phyloP scores from a whole-genome alignment of 805 yeast genomes.

The Candida andamanensis region DNA sequence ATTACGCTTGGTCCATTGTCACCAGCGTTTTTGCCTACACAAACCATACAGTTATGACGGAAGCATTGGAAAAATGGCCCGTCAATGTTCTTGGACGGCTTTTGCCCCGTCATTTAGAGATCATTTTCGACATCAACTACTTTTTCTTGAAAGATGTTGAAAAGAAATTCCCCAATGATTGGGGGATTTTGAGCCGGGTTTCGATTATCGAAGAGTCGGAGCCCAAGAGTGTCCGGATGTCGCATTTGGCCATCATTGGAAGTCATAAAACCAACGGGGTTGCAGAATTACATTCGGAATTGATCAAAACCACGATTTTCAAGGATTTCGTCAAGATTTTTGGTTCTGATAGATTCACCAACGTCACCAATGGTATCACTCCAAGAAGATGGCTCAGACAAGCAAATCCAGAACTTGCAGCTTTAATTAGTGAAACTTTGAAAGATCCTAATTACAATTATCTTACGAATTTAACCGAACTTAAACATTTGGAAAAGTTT shows the following conservation, averaged over 20 bases:
- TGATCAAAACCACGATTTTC: conserved; percentile 83
- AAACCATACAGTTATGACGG: conserved; percentile 91
- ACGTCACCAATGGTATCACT: conserved; percentile 92
- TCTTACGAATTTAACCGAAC: conserved; percentile 59
- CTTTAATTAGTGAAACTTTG: conserved; percentile 66
- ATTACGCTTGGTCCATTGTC: conserved; percentile 80
- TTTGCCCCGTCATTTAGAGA: conserved; percentile 88
- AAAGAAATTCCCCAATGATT: conserved; percentile 68
- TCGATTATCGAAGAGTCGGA: conserved; percentile 80
- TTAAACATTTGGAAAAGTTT: conserved; percentile 62
- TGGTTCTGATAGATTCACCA: conserved; percentile 79
- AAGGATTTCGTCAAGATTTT: conserved; percentile 81
- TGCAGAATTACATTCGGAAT: conserved; percentile 90
- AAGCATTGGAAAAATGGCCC: conserved; percentile 96
- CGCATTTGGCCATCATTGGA: conserved; percentile 83
- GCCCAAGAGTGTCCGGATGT: conserved; percentile 88
- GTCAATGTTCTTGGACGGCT: conserved; percentile 70
- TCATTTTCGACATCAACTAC: conserved; percentile 80
- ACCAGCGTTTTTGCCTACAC: conserved; percentile 83
- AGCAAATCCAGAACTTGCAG: conserved; percentile 79
- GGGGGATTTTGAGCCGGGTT: conserved; percentile 60
- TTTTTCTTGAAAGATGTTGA: conserved; percentile 74
- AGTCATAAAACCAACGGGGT: conserved; percentile 94
- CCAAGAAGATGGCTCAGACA: conserved; percentile 96
- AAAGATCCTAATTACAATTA: conserved; percentile 61